Percentiles rank a stretch among this genome's conserved stretches.
Conservation (phyloP, 179 eudicot species). For the Corrigiola litoralis region DNA sequence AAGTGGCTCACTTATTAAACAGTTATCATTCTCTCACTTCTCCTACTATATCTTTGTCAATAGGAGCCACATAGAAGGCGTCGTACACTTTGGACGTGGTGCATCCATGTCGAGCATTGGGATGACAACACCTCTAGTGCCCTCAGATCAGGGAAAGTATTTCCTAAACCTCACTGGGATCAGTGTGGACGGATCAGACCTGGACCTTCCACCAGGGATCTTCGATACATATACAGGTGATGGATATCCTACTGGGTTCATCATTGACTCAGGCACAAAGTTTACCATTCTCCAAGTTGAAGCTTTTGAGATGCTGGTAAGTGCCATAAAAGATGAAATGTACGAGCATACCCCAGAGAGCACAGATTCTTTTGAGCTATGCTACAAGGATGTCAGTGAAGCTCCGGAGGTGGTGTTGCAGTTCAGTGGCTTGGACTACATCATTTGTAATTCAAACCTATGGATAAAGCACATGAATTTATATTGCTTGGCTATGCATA, state of each 20-base stretch:
- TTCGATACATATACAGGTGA: background rate
- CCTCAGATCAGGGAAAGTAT: background rate
- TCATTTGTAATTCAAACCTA: background rate
- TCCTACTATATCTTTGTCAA: background rate
- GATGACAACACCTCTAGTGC: background rate
- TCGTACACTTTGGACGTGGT: background rate
- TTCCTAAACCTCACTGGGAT: background rate
- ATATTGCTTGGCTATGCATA: background rate
- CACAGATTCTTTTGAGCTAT: background rate
- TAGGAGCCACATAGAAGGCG: background rate
- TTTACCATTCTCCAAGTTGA: background rate
- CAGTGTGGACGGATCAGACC: conserved; percentile 2
- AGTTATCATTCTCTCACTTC: background rate
- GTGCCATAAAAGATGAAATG: background rate
- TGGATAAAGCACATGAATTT: background rate
- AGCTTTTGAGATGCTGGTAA: background rate
- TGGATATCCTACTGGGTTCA: background rate
- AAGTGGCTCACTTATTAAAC: background rate
- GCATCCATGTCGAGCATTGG: background rate
- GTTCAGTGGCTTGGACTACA: background rate
- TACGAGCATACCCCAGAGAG: background rate
- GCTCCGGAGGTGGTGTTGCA: background rate
- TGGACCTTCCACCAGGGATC: background rate
- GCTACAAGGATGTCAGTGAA: background rate
- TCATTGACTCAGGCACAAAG: background rate